A percentile compares a stretch with the other conserved stretches of the same genome.
These are phyloP conservation scores for Beauveria pseudobassiana DNA, from an alignment of 2,329 filamentous ascomycete species.

Conservation along the genomic window DNA sequence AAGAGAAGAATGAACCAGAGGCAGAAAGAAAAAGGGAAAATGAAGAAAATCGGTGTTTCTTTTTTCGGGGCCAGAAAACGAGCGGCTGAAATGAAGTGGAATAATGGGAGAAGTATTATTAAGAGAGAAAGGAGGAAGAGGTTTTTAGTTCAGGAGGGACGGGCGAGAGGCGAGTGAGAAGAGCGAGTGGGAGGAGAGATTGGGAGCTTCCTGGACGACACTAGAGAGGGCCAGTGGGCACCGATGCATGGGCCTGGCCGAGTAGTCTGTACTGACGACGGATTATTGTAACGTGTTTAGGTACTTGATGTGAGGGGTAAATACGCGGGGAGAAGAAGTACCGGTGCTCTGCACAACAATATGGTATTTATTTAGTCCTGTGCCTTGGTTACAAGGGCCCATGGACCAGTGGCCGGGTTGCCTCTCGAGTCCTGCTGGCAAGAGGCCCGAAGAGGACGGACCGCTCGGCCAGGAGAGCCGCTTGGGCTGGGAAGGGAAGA, in stretches of 20 bases:
- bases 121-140: conserved; percentile 8
- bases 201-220: not conserved
- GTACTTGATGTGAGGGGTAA: not conserved
- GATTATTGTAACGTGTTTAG: not conserved
- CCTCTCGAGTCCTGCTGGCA: not conserved
- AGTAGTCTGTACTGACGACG: too few relatives aligned
- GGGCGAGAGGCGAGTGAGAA: not conserved
- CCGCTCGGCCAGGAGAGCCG: not conserved
- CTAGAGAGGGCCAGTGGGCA: too few relatives aligned
- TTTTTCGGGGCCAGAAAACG: conserved; percentile 10
- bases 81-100: conserved; percentile 12
- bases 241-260: too few relatives aligned
- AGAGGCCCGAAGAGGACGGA: not conserved
- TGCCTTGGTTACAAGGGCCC: not conserved
- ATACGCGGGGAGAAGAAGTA: too few relatives aligned
- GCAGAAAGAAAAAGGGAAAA: not conserved
- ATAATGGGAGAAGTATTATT: not conserved
- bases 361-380: not conserved
- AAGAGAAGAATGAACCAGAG: not conserved
- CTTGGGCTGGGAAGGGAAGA: not conserved
- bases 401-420: not conserved
- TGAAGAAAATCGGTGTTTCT: not conserved
- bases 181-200: not conserved
- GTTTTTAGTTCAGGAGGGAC: not conserved
- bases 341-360: too few relatives aligned